Evolutionary conservation across 2,329 filamentous ascomycete genomes (phyloP), one percentile per base, ranked within the genome.

Genomic region (Cadophora malorum): DNA sequence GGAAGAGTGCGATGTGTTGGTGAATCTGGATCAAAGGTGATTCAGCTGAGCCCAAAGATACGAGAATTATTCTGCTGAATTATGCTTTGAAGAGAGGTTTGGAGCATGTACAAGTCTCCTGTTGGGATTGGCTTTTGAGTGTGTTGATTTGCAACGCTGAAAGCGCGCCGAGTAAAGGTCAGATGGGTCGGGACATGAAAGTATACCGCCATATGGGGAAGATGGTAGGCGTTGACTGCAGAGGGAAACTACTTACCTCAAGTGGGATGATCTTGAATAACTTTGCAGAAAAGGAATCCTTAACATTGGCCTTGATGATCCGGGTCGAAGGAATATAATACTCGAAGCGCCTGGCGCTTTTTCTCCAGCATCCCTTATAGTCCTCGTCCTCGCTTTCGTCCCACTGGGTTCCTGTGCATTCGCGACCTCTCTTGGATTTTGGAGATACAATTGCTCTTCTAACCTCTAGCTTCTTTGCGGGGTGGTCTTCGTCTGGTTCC

Each of bases 1-100:
- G 67, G 63, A 58, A 74, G 3, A 45, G 55, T 19, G 70, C 70
- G 23, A 79, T 78, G 2, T 69, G 63, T 64, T 79, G 76, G 45
- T 75, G 74, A 38, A 79, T 68, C 77, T 79, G 55, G 3, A 60
- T 33, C 3, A 23, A 64, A 53, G 23, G 38, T 71, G 52, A 68
- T 59, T 62, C 19, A 64, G 33, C 25, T 23, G 50, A 4, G 25
- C 35, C 5, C 16, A 45, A 52, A n/a, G 25, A 23, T 52, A 47
- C 23, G 12, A 60, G 33, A 10, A 14, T 9, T 9, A 7, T 41
- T 38, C 1, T 8, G 35, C 14, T 8, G 12, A 14, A 4, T 19
- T 19, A 28, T 28, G n/a, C 1, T 4, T 28, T 33, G 45, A 31
- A 35, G 19, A 10, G 31, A 23, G 8, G 19, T 3, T 23, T 5